Evolutionary conservation across 257 asterid species (phyloP).

Genomic region (Plantago ovata): DNA sequence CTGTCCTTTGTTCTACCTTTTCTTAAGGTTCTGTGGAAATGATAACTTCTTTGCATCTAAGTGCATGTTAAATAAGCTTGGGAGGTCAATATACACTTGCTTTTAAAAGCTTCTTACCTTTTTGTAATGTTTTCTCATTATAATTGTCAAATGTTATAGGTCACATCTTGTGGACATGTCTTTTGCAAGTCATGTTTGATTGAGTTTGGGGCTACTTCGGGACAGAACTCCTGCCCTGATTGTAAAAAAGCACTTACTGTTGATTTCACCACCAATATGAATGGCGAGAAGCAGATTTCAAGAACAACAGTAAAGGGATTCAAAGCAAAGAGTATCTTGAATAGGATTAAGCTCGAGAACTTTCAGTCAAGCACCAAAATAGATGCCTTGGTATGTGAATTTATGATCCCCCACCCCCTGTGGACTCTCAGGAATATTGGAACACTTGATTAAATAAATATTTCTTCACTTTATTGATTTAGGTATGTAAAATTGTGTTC

Average conservation of each 20-base stretch:
- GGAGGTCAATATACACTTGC: neutral
- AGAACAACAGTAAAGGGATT: constrained; percentile 67
- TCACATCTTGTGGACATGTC: constrained; percentile 71
- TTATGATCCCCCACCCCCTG: neutral
- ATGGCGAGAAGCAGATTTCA: constrained; percentile 40
- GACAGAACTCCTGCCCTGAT: constrained; percentile 76
- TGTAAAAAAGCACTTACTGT: constrained; percentile 88
- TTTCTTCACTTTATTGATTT: neutral
- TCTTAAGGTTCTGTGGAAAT: neutral
- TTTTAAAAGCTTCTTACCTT: constrained; percentile 9
- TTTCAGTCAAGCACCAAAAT: constrained; percentile 93
- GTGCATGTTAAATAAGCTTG: neutral
- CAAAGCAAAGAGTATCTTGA: constrained; percentile 75
- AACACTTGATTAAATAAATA: neutral
- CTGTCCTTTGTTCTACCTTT: constrained; percentile 12
- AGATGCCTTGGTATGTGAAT: constrained; percentile 78
- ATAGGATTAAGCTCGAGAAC: constrained; percentile 62
- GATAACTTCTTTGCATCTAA: neutral
- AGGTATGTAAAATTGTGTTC: too few species aligned
- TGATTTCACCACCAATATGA: constrained; percentile 58
- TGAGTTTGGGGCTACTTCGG: constrained; percentile 61
- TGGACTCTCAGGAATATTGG: neutral
- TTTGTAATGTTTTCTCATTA: neutral
- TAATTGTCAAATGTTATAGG: constrained; percentile 32
- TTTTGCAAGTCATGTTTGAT: constrained; percentile 90